Evolutionary conservation across 176 grass and related monocot species (phyloP), one percentile per base, ranked within the genome.

Genomic region (Alloteropsis semialata): DNA sequence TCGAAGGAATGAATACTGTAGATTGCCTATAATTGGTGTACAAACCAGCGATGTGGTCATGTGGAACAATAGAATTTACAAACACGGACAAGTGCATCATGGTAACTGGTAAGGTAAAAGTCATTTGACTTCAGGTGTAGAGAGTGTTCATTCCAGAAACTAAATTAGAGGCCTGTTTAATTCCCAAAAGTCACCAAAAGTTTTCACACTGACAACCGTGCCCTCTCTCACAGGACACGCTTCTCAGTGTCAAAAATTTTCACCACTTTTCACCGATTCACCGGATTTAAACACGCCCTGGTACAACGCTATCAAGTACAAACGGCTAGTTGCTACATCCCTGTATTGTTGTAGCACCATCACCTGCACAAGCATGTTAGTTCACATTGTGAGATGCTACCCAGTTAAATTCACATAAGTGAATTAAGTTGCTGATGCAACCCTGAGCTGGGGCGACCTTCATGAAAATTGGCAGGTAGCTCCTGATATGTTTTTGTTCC

Each of bases 341-440:
- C 55, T 42, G 85, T 61, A 14, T 75, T 65, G 54, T 54, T 78
- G 38, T 65, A 56, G 65, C 22, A 70, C 37, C n/a, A 59, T 90
- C 78, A 90, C 88, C 83, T 89, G 88, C 71, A 85, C 51, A 89
- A 37, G 60, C 10, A 55, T 48, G 65, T 68, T 29, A 0, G 29
- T 24, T 84, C 29, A 60, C 10, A 69, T 21, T 76, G 54, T 80
- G 42, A 89, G 70, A 81, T 62, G n/a, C 49, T 50, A 2, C 37
- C 10, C 42, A 24, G 33, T 9, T 29, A 85, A 76, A 48, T 85
- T 69, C 38, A 84, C 54, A 33, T 9, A 51, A 54, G 34, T 72
- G 38, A 39, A 75, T 27, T 43, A 41, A n/a, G 21, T 63, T 65
- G 65, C 5, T 73, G 66, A 74, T 59, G 49, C 38, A 68, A 37